Evolutionary conservation across 345 rosid species (phyloP), one percentile per base, ranked within the genome.

Genomic region (Excoecaria cochinchinensis): DNA sequence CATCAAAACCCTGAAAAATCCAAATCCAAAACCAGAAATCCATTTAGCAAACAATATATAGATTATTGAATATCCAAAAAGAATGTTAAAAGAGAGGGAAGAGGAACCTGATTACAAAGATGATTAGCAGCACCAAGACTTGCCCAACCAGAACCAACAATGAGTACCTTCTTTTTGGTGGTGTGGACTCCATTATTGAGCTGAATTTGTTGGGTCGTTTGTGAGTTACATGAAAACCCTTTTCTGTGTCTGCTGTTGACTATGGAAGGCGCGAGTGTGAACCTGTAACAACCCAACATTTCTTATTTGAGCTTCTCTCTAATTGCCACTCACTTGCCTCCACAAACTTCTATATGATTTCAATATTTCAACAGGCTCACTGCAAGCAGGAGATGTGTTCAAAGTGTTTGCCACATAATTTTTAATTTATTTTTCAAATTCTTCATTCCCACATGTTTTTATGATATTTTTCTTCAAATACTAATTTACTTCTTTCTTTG

Each of bases 71-170:
- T 6, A 19, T 17, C 0, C 2, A 47, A 51, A 14, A 25, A 55
- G 14, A 53, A 15, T 62, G 44, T 12, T 10, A 58, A 46, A 6
- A 71, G 6, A 0, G 14, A 46, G 24, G 36, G 42, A 6, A 22
- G 64, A 50, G 7, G 11, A 12, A 80, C 91, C 88, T 85, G 92
- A 52, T 85, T 82, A 84, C 81, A 76, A 15, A 88, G 91, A 71
- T 88, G 91, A 67, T 87, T 79, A 67, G 93, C 93, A 22, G 91
- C 92, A 53, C 90, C 89, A 52, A 83, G 90, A 44, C 89, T 88
- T 31, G 88, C 84, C 91, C 92, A 89, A 61, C 92, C 91, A n/a
- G 87, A 86, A 50, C 95, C 92, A 76, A 86, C 83, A 16, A 89
- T 79, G 56, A 81, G 84, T 6, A 79, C 84, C 69, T 86, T 86